Evolutionary conservation across 169 alveolate genomes (phyloP).

Genomic region (Perkinsus chesapeaki): DNA sequence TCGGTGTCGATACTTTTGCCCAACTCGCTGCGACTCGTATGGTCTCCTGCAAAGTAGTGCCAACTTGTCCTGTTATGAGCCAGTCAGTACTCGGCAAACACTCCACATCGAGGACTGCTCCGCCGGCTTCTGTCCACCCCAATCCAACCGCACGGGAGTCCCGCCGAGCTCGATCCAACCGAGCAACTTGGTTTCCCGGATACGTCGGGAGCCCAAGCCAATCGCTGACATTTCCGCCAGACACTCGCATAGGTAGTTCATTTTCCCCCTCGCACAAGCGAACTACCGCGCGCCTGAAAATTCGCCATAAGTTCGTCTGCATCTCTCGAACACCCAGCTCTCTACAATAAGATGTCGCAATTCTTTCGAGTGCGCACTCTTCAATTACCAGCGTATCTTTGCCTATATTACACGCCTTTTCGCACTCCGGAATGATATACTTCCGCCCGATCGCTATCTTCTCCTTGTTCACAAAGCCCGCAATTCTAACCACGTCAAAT

Average conservation of each 20-base stretch:
- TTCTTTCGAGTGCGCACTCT: background rate
- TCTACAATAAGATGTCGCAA: background rate
- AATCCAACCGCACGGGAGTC: background rate
- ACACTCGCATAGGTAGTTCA: background rate
- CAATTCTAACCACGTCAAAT: conserved; percentile 52
- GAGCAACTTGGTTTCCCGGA: background rate
- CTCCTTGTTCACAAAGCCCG: conserved; percentile 56
- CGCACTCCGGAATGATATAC: background rate
- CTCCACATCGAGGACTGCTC: background rate
- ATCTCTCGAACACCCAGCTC: background rate
- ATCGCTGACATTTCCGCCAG: background rate
- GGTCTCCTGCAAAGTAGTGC: background rate
- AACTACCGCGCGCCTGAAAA: background rate
- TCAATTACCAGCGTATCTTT: background rate
- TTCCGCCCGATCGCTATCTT: conserved; percentile 32
- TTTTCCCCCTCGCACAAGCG: background rate
- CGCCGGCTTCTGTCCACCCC: background rate
- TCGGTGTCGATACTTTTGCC: background rate
- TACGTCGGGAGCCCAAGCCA: background rate
- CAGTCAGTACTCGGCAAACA: background rate
- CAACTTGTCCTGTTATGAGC: background rate
- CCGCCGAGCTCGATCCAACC: background rate
- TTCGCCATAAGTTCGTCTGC: background rate
- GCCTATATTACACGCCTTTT: background rate
- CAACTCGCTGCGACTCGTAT: background rate